A percentile compares a stretch with the other conserved stretches of the same genome.
Conservation (phyloP, 805 yeast species). For the Debaryomyces hansenii region DNA sequence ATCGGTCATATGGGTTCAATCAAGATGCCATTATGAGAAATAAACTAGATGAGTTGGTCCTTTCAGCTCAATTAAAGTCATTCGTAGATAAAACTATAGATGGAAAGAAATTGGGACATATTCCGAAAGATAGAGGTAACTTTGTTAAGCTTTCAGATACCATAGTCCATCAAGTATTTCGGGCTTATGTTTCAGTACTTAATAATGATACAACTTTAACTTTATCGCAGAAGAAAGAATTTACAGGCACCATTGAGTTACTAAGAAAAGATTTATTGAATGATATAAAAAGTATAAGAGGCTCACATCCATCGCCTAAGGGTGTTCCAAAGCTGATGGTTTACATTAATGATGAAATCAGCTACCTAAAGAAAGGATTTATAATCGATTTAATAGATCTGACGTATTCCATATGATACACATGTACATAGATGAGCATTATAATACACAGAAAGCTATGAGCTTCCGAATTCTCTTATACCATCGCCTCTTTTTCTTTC, state of each 20-base stretch:
- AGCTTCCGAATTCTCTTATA: conserved; percentile 7
- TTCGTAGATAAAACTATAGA: conserved; percentile 14
- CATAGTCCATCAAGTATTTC: conserved; percentile 13
- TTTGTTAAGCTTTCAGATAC: conserved; percentile 22
- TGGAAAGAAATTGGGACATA: background rate
- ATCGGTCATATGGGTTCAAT: conserved; percentile 8
- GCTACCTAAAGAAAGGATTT: conserved; percentile 20
- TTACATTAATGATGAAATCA: conserved; percentile 18
- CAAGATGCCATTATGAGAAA: conserved; percentile 2
- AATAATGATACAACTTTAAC: conserved; percentile 3
- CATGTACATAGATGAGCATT: background rate
- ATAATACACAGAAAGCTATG: too few species aligned
- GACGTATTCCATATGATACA: conserved; percentile 1
- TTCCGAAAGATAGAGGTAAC: conserved; percentile 12
- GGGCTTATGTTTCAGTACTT: conserved; percentile 11
- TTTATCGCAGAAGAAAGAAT: background rate
- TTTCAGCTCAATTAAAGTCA: conserved; percentile 11
- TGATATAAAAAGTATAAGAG: conserved; percentile 5
- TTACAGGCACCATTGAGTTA: background rate
- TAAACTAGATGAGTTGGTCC: conserved; percentile 7
- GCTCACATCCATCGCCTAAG: conserved; percentile 3
- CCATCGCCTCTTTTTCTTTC: conserved; percentile 24
- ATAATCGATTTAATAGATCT: conserved; percentile 20
- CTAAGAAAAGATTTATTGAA: conserved; percentile 1
- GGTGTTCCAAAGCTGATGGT: conserved; percentile 7